Base-by-base conservation (phyloP, 345 rosid genomes). In the Erucastrum elatum region DNA sequence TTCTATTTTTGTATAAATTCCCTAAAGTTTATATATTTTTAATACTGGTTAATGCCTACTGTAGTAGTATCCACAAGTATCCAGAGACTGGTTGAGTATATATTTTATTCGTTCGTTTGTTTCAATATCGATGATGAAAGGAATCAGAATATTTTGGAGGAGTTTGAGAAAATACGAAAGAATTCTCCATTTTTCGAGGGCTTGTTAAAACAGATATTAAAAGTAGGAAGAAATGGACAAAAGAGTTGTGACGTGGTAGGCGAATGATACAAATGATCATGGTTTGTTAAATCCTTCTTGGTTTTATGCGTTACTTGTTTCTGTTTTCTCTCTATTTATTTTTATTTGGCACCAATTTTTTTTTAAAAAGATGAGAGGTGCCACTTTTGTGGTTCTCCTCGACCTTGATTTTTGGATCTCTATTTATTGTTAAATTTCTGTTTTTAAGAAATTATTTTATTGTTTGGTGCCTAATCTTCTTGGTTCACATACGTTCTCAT, bases 381-480 rank as follows among this genome's bases (percentile, higher is more conserved):
- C 76, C 83, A 80, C 76, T 64, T 80, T 80, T 80, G 80, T 80
- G 83, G 83, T 75, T 80, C 80, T 70, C 76, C 72, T 59, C 68
- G 41, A 58, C 56, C 75, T 37, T 75, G 11, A 41, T 25, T 55
- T 68, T 6, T 8, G 56, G 63, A 44, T 70, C 75, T 17, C 80
- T 64, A 56, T 4, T 39, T 63, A 27, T 21, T 21, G 21, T 21
- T 21, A 12, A 30, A 4, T 37, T 37, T 8, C 2, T 37, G 2
- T 7, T 8, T 37, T 37, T 13, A 5, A 35, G 5, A 34, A 10
- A 8, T 11, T 31, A 2, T 37, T 55, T 35, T 5, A 37, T 6
- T 66, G 41, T 55, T 75, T 67, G 79, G 26, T 75, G 30, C 61
- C 66, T 75, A 67, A 67, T 6, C 56, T 4, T 58, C 46, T 41